Percentiles rank a stretch among this genome's conserved stretches.
These are phyloP conservation scores for Alternaria alternata DNA, from an alignment of 2,329 filamentous ascomycete species.

Conservation along the genomic window DNA sequence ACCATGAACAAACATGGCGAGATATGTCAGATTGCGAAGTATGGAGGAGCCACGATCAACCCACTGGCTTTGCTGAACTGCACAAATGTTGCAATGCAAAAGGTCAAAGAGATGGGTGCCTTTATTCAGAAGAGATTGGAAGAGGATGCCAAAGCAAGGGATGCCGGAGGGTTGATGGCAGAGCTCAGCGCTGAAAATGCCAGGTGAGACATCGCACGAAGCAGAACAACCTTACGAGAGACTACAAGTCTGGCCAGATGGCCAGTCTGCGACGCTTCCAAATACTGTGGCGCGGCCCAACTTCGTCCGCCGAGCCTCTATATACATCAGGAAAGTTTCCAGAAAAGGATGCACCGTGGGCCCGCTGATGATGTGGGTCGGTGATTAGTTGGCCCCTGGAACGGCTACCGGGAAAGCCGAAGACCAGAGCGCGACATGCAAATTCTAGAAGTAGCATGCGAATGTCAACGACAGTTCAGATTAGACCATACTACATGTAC, in stretches of 20 bases:
- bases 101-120: slow-evolving; percentile 80
- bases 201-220: slow-evolving; percentile 60
- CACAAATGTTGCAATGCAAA: slow-evolving; percentile 75
- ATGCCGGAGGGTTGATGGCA: slow-evolving; percentile 79
- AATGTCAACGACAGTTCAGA: background rate
- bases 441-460: background rate
- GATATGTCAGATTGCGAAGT: slow-evolving; percentile 89
- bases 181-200: slow-evolving; percentile 88
- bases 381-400: background rate
- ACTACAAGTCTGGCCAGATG: slow-evolving; percentile 19
- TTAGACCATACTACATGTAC: slow-evolving; percentile 6
- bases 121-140: slow-evolving; percentile 76
- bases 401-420: slow-evolving; percentile 1
- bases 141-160: slow-evolving; percentile 78
- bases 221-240: slow-evolving; percentile 21
- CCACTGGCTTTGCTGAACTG: slow-evolving; percentile 80
- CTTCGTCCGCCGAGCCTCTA: slow-evolving; percentile 28
- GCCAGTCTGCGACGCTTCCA: slow-evolving; percentile 16
- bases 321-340: slow-evolving; percentile 6
- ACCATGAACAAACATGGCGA: slow-evolving; percentile 90
- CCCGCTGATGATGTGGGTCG: slow-evolving; percentile 10
- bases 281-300: slow-evolving; percentile 18
- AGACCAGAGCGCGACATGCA: slow-evolving; percentile 6
- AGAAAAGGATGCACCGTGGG: slow-evolving; percentile 6
- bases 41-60: slow-evolving; percentile 83